phyloP scores from a whole-genome alignment of 2,329 filamentous ascomycete species.

The Cladosporium austrohemisphaericum region DNA sequence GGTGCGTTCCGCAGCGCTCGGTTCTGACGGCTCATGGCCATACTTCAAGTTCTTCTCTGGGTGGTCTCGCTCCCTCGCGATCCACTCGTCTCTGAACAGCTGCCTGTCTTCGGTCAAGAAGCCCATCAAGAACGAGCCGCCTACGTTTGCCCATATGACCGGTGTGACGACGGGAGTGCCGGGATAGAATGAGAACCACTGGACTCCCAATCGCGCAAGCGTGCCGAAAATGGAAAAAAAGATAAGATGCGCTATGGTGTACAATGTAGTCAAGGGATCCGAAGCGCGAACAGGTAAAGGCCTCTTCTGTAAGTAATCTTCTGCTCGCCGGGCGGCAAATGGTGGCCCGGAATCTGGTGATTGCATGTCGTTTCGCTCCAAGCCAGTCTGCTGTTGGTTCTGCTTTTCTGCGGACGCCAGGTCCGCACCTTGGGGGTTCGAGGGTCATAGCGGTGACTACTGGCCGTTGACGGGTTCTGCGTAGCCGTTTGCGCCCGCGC shows the following conservation, averaged over 20 bases:
- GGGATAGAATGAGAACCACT: conserved; percentile 74
- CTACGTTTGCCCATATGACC: conserved; percentile 84
- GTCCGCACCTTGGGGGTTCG: neutral
- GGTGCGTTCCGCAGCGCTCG: conserved; percentile 32
- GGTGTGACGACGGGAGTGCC: conserved; percentile 70
- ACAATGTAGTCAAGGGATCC: conserved; percentile 26
- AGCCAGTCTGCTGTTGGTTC: neutral
- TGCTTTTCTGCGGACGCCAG: neutral
- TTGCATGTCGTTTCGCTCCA: conserved; percentile 33
- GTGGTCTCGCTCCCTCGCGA: conserved; percentile 35
- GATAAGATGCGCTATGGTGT: conserved; percentile 76
- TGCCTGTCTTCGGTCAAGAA: conserved; percentile 76
- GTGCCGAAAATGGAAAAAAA: conserved; percentile 84
- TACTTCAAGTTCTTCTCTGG: conserved; percentile 33
- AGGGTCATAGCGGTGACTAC: neutral
- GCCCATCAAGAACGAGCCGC: conserved; percentile 77
- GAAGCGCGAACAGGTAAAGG: conserved; percentile 5
- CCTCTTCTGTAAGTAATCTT: conserved; percentile 4
- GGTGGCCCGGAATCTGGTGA: conserved; percentile 50
- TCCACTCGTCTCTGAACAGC: conserved; percentile 67
- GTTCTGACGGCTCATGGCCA: conserved; percentile 31
- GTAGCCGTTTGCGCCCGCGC: conserved; percentile 12
- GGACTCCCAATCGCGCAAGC: conserved; percentile 74
- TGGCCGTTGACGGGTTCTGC: conserved; percentile 4
- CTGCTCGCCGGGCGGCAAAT: neutral